Percentiles rank a stretch among this genome's conserved stretches.
These are phyloP conservation scores for Pestalotiopsis fici DNA, from an alignment of 2,329 filamentous ascomycete species.

Conservation along the genomic window DNA sequence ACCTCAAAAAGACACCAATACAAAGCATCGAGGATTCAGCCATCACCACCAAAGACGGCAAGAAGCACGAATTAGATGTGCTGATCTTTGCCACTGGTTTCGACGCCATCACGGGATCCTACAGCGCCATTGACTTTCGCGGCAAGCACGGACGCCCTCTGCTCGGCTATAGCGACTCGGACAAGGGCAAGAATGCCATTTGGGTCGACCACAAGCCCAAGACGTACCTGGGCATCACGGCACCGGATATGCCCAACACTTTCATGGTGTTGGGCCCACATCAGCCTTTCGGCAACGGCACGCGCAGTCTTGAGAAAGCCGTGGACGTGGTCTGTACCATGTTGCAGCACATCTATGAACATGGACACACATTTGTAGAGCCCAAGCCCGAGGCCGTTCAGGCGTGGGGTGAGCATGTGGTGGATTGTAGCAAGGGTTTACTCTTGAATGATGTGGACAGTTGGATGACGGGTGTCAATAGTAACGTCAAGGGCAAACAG, in stretches of 20 bases:
- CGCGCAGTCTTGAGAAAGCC: conserved; percentile 14
- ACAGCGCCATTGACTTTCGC: conserved; percentile 6
- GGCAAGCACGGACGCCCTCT: background rate
- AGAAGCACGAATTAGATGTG: conserved; percentile 34
- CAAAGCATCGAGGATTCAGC: conserved; percentile 24
- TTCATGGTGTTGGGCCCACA: conserved; percentile 19
- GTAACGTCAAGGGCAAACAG: conserved; percentile 7
- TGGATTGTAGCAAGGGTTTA: conserved; percentile 11
- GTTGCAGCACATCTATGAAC: background rate
- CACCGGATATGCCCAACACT: conserved; percentile 15
- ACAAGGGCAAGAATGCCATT: background rate
- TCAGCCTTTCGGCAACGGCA: conserved; percentile 16
- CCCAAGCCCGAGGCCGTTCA: conserved; percentile 9
- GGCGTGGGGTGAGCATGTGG: conserved; percentile 13
- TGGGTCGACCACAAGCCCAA: conserved; percentile 10
- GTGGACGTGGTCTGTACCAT: conserved; percentile 9
- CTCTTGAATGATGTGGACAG: conserved; percentile 16
- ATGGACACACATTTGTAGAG: conserved; percentile 9
- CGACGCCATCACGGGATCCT: conserved; percentile 30
- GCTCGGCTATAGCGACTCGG: background rate
- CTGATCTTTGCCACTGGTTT: conserved; percentile 36
- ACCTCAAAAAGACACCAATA: conserved; percentile 10
- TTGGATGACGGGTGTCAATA: conserved; percentile 16
- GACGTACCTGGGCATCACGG: conserved; percentile 17
- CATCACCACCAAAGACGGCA: conserved; percentile 38